These are phyloP conservation scores for Gilbertella persicaria DNA, from an alignment of 371 early-diverging fungal genomes.

Conservation along the genomic window DNA sequence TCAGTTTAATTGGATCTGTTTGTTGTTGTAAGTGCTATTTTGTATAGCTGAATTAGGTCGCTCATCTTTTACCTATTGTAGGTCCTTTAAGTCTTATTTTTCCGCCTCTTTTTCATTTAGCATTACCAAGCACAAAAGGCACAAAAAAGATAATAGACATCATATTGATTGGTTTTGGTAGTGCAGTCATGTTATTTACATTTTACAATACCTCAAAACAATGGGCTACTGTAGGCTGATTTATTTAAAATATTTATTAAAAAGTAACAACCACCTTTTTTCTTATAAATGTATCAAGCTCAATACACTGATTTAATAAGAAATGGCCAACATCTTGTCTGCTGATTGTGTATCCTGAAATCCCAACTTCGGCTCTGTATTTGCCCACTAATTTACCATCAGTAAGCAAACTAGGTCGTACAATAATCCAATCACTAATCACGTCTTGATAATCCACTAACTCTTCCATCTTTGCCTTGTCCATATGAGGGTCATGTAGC, in stretches of 20 bases:
- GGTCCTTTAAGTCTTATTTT: slow-evolving; percentile 48
- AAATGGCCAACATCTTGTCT: slow-evolving; percentile 46
- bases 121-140: slow-evolving; percentile 38
- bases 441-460: slow-evolving; percentile 13
- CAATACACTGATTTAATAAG: slow-evolving; percentile 38
- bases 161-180: slow-evolving; percentile 67
- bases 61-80: slow-evolving; percentile 8
- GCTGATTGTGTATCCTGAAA: slow-evolving; percentile 40
- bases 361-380: slow-evolving; percentile 26
- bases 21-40: slow-evolving; percentile 66
- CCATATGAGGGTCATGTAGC: slow-evolving; percentile 36
- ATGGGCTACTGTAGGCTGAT: slow-evolving; percentile 20
- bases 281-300: slow-evolving; percentile 24
- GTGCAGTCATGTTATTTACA: slow-evolving; percentile 79
- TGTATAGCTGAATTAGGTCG: neutral
- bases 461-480: slow-evolving; percentile 36
- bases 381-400: slow-evolving; percentile 25
- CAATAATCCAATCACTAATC: slow-evolving; percentile 33
- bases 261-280: slow-evolving; percentile 38
- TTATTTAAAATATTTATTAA: slow-evolving; percentile 12
- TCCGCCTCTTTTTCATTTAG: slow-evolving; percentile 46
- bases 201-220: slow-evolving; percentile 42
- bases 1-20: slow-evolving; percentile 87
- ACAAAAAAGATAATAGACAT: slow-evolving; percentile 59
- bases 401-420: slow-evolving; percentile 42